A percentile compares a stretch with the other conserved stretches of the same genome.
phyloP scores from a whole-genome alignment of 2,329 filamentous ascomycete genomes.

The Escovopsis sp. region DNA sequence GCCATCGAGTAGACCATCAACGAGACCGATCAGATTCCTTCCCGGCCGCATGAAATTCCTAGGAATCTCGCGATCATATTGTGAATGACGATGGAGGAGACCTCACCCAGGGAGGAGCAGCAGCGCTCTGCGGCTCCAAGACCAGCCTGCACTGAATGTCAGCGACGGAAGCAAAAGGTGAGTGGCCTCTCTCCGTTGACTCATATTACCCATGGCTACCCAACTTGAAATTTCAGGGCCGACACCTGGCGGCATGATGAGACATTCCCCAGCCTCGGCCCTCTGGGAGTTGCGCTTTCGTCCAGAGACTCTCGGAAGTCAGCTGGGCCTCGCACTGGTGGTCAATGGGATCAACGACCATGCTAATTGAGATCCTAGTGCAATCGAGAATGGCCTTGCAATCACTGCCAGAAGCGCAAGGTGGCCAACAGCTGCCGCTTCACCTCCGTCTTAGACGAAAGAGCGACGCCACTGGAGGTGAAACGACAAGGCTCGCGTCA shows the following conservation, averaged over 20 bases:
- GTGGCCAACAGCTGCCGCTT: constrained; percentile 22
- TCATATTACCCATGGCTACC: too few species aligned
- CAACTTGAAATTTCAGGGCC: too few species aligned
- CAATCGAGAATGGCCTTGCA: constrained; percentile 25
- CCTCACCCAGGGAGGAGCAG: constrained; percentile 3
- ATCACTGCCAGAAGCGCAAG: constrained; percentile 24
- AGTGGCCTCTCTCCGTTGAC: neutral
- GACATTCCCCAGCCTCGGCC: too few species aligned
- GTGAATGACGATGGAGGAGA: constrained; percentile 3
- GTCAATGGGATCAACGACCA: too few species aligned
- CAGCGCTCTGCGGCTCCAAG: constrained; percentile 7
- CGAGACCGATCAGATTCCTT: too few species aligned
- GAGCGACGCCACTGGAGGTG: neutral
- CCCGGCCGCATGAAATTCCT: too few species aligned
- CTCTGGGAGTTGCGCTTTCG: too few species aligned
- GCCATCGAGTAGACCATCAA: too few species aligned
- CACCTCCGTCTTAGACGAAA: constrained; percentile 3
- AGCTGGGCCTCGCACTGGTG: too few species aligned
- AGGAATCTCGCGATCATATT: too few species aligned
- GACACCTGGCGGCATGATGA: too few species aligned
- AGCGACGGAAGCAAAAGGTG: constrained; percentile 25
- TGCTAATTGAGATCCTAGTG: constrained; percentile 13
- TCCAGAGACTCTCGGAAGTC: too few species aligned
- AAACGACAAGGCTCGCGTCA: neutral
- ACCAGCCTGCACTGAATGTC: constrained; percentile 28